Percentiles rank a stretch among this genome's conserved stretches.
Evolutionary conservation across 257 asterid genomes (phyloP).

Genomic region (Phtheirospermum japonicum): DNA sequence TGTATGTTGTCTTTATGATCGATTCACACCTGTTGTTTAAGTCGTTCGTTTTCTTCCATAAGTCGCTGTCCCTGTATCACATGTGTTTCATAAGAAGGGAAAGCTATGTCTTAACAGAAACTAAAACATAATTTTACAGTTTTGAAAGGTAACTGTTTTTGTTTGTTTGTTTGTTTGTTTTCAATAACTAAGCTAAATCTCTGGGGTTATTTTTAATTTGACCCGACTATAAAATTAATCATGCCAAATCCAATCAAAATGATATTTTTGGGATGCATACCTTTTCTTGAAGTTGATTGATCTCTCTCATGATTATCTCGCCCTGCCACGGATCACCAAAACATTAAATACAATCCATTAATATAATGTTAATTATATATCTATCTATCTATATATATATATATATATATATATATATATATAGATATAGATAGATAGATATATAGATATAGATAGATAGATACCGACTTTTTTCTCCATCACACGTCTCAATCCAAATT

Average conservation of each 20-base stretch:
- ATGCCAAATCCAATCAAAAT: too few relatives aligned
- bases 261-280: slow-evolving; percentile 35
- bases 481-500: slow-evolving; percentile 68
- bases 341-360: not conserved
- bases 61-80: slow-evolving; percentile 58
- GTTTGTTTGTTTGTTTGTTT: too few relatives aligned
- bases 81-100: not conserved
- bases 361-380: not conserved
- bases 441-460: too few relatives aligned
- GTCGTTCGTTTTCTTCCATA: slow-evolving; percentile 59
- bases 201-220: too few relatives aligned
- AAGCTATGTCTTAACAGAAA: not conserved
- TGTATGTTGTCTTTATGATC: not conserved
- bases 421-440: too few relatives aligned
- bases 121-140: not conserved
- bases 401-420: too few relatives aligned
- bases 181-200: too few relatives aligned
- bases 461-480: slow-evolving; percentile 60
- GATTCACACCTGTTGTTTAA: slow-evolving; percentile 54
- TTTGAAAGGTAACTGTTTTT: too few relatives aligned
- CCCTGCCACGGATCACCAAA: slow-evolving; percentile 36
- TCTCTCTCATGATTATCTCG: slow-evolving; percentile 66
- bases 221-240: too few relatives aligned
- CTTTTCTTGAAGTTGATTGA: slow-evolving; percentile 72
- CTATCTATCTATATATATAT: too few relatives aligned